Evolutionary conservation across 1,284 basidiomycete genomes (phyloP), one percentile per base, ranked within the genome.

Genomic region (Cryptococcus deneoformans): DNA sequence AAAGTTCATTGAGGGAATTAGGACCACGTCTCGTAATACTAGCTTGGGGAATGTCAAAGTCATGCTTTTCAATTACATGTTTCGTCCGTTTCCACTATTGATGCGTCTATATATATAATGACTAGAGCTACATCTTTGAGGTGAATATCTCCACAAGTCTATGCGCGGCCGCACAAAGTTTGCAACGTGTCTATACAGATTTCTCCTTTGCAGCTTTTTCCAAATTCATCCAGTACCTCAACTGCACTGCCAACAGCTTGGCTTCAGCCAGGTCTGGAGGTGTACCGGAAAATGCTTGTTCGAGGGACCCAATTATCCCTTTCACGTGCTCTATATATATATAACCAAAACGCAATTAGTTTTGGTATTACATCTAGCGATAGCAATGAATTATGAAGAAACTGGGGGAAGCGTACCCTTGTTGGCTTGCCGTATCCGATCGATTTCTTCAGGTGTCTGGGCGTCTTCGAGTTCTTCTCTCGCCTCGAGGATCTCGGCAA

Each of bases 401-500:
- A n/a, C n/a, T n/a, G n/a, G n/a, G n/a, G n/a, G n/a, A n/a, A 37
- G 79, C 86, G 57, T 57, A 88, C 90, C 83, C 53, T 83, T 70
- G 72, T 90, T 92, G 12, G 79, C 77, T 4, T 80, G 76, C 35
- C 81, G 74, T 36, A 94, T 78, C 6, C 61, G 60, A 14, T 82
- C 79, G 2, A 91, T 82, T 24, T 81, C 78, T 35, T 84, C 80
- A 11, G 80, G 79, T 1, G 74, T 74, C 11, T 72, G 60, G 0
- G 89, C 85, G 39, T 84, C 83, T 59, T 92, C 90, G 34, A 97
- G 82, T 45, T 82, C 81, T 76, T 95, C 92, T 47, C 90, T 79
- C n/a, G 82, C 82, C 65, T 91, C 87, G 83, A 96, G 86, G 46
- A 95, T 84, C 65, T 89, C 85, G 73, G 82, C 82, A 58, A 96